A percentile compares a stretch with the other conserved stretches of the same genome.
Evolutionary conservation across 345 rosid species (phyloP).

Genomic region (Syzygium jambos): DNA sequence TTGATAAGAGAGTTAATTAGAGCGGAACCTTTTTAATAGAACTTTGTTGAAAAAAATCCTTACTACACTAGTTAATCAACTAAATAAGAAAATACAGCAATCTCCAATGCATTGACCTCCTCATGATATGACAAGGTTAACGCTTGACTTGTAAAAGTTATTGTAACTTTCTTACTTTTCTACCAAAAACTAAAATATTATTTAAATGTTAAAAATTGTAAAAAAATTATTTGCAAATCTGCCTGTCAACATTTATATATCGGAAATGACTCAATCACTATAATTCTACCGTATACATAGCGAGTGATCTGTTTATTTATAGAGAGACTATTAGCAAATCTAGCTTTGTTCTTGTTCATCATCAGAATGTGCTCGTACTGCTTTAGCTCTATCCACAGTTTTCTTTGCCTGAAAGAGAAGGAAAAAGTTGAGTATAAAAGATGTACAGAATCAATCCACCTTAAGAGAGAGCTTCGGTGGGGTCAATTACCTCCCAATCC

Average conservation of each 20-base stretch:
- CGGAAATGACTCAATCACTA: background rate
- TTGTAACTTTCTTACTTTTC: background rate
- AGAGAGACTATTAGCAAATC: background rate
- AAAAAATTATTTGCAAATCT: background rate
- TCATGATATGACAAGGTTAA: no score
- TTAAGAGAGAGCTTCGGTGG: background rate
- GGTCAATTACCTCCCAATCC: conserved; percentile 20
- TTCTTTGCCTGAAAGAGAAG: conserved; percentile 9
- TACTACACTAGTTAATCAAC: background rate
- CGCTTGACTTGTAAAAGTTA: no score
- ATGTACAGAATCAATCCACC: background rate
- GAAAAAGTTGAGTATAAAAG: no score
- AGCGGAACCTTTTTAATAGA: background rate
- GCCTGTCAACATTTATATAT: background rate
- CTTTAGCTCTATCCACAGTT: conserved; percentile 9
- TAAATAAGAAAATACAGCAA: background rate
- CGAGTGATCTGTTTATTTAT: background rate
- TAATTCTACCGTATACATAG: background rate
- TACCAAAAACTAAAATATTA: background rate
- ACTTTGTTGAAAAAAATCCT: background rate
- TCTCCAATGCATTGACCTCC: background rate
- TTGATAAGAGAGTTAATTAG: background rate
- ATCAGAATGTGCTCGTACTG: background rate
- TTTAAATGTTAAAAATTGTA: background rate
- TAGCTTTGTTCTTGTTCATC: background rate